Conservation (phyloP, 2,329 filamentous ascomycete genomes). For the Penicillium sp. region DNA sequence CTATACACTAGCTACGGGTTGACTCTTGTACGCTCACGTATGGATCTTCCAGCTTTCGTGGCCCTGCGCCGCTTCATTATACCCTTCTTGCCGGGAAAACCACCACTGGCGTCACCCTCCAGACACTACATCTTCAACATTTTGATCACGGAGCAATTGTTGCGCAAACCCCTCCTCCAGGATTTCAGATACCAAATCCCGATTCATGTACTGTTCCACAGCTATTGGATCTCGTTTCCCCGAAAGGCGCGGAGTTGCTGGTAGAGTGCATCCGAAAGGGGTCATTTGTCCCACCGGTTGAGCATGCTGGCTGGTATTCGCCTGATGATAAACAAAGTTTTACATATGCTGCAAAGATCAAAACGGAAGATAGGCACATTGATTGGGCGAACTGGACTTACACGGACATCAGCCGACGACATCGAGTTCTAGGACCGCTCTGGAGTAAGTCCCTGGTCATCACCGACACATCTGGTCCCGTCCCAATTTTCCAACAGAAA, state of each 20-base stretch:
- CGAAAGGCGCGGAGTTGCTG: slow-evolving; percentile 72
- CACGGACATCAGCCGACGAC: slow-evolving; percentile 60
- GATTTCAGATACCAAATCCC: slow-evolving; percentile 57
- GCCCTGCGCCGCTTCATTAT: slow-evolving; percentile 84
- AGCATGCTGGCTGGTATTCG: slow-evolving; percentile 34
- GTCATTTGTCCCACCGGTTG: slow-evolving; percentile 68
- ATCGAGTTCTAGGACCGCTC: slow-evolving; percentile 66
- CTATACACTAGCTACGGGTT: neutral
- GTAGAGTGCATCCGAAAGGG: slow-evolving; percentile 66
- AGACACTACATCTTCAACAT: slow-evolving; percentile 75
- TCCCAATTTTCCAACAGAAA: slow-evolving; percentile 33
- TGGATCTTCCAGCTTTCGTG: slow-evolving; percentile 66
- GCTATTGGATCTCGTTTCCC: slow-evolving; percentile 63
- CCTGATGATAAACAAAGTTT: slow-evolving; percentile 32
- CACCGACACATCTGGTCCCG: slow-evolving; percentile 24
- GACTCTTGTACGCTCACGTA: neutral
- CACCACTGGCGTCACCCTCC: slow-evolving; percentile 77
- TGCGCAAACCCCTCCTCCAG: slow-evolving; percentile 67
- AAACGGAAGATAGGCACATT: slow-evolving; percentile 65
- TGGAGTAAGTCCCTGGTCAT: slow-evolving; percentile 60
- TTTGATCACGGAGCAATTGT: slow-evolving; percentile 84
- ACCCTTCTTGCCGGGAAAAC: slow-evolving; percentile 69
- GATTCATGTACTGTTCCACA: slow-evolving; percentile 52
- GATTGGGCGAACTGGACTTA: slow-evolving; percentile 62
- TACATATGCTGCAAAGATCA: slow-evolving; percentile 74